phyloP scores from a whole-genome alignment of 2,329 filamentous ascomycete genomes.

The Colletotrichum falcatum region DNA sequence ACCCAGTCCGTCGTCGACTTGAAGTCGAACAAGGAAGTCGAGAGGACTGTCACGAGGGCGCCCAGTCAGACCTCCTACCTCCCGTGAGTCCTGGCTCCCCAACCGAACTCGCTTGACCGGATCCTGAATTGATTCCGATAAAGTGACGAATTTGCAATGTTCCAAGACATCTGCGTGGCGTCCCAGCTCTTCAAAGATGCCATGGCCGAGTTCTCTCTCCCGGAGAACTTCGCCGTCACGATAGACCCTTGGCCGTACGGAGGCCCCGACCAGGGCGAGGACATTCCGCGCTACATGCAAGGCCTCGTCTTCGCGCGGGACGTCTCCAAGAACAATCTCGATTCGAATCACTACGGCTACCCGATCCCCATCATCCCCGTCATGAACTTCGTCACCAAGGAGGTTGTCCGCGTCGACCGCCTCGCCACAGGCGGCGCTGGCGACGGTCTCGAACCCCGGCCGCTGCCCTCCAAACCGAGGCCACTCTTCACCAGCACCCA shows the following conservation, averaged over 20 bases:
- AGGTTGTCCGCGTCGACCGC: constrained; percentile 68
- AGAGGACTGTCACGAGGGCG: constrained; percentile 45
- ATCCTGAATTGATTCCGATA: not conserved
- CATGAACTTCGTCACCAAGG: constrained; percentile 67
- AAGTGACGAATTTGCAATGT: constrained; percentile 55
- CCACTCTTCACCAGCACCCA: constrained; percentile 58
- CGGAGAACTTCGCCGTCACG: constrained; percentile 56
- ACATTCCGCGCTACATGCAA: constrained; percentile 59
- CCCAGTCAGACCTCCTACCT: constrained; percentile 54
- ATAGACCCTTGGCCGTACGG: constrained; percentile 77
- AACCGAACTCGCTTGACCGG: no score
- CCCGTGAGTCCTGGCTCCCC: constrained; percentile 42
- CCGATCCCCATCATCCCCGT: constrained; percentile 70
- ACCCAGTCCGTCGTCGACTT: constrained; percentile 56
- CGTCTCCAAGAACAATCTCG: constrained; percentile 56
- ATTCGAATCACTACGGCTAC: constrained; percentile 73
- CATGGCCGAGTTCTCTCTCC: constrained; percentile 59
- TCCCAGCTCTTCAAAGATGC: constrained; percentile 61
- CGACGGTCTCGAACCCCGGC: constrained; percentile 57
- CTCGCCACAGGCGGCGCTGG: constrained; percentile 61
- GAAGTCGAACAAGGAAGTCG: constrained; percentile 47
- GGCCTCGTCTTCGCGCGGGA: constrained; percentile 63
- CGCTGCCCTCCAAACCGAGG: constrained; percentile 53
- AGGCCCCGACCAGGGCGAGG: constrained; percentile 54
- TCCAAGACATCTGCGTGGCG: constrained; percentile 55